Evolutionary conservation across 805 yeast species (phyloP), one percentile per base, ranked within the genome.

Genomic region (Candida ovalis): DNA sequence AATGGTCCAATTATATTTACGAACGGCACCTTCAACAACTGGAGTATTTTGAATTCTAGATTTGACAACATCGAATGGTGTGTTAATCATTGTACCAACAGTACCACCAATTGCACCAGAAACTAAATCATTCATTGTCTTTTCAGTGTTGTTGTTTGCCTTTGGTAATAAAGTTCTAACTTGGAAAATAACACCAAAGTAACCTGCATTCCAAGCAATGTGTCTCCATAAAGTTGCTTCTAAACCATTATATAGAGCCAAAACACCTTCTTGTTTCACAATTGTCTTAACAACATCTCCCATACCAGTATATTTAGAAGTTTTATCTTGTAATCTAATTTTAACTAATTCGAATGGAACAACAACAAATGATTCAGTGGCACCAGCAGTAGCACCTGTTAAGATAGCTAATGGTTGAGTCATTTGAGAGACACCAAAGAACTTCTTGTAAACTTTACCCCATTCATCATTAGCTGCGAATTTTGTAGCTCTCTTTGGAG

Each of bases 191-290:
- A 86, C 80, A 55, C 99, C 99, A 67, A 94, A 94, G 73, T 94
- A 94, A 50, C 98, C 98, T 41, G 97, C 96, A 71, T 94, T 94
- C 99, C 99, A 94, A 51, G 81, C 73, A 51, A 88, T 80, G 68
- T 94, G 98, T 78, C 99, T 87, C 96, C 97, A 94, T 64, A 94
- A 70, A 9, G 99, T 94, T 24, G 97, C 90, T 73, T 94, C 99
- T 57, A 94, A 75, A 51, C 99, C 99, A 66, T 88, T 89, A 71
- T 92, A 94, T 63, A 94, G 25, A 3, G 96, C 90, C 49, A 88
- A 69, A 1, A 80, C 66, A 62, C 99, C 99, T 64, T 92, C 88
- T 43, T 75, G 70, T 59, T 76, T 77, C 51, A 91, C 72, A 53
- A 89, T 86, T 62, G 82, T 78, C 61, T 75, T 74, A 35, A 90